phyloP scores from a whole-genome alignment of 345 rosid genomes.

The Corchorus capsularis region DNA sequence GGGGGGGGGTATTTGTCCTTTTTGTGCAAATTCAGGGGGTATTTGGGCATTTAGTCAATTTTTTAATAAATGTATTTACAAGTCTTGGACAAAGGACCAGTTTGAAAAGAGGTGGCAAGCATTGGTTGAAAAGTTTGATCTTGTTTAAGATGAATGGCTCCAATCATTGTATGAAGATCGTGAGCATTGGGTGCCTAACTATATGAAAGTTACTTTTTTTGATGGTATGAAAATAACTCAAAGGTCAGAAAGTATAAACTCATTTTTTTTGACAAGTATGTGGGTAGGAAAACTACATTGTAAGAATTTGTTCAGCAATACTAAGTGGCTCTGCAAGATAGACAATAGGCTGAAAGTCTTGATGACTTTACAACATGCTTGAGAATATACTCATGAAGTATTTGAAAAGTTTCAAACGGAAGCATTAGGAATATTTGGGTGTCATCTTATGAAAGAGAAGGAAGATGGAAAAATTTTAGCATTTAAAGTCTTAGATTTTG shows the following conservation, averaged over 20 bases:
- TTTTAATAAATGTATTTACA: constrained; percentile 43
- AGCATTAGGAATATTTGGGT: neutral
- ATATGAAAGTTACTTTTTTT: constrained; percentile 30
- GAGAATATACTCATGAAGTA: no score
- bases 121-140: constrained; percentile 43
- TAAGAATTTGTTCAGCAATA: neutral
- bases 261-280: neutral
- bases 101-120: constrained; percentile 49
- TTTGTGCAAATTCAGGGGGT: no score
- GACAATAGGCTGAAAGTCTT: neutral
- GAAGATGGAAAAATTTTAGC: no score
- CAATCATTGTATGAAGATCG: constrained; percentile 50
- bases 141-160: constrained; percentile 42
- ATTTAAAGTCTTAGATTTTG: no score
- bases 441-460: neutral
- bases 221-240: no score
- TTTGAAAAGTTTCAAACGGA: neutral
- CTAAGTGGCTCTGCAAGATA: neutral
- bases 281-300: neutral
- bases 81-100: constrained; percentile 50
- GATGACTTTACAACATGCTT: neutral
- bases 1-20: no score
- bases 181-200: constrained; percentile 51
- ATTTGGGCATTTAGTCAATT: no score
- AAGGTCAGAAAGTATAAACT: no score